These are phyloP conservation scores for Candida sanyaensis DNA, from an alignment of 1,139 yeast genomes.

Conservation along the genomic window DNA sequence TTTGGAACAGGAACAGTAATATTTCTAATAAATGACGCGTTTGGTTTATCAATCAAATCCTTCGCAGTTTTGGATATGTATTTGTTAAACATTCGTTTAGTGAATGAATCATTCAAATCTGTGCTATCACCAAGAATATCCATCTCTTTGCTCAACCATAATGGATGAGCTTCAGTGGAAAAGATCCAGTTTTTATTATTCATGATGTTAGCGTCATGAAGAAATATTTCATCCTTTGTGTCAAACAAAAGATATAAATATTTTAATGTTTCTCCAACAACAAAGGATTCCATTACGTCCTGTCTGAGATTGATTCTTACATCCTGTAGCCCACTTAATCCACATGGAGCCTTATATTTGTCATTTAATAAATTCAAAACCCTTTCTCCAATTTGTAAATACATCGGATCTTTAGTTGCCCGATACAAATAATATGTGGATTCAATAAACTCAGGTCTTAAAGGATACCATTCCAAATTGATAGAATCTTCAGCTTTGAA, in stretches of 20 bases:
- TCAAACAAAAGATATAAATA: constrained; percentile 83
- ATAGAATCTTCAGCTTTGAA: constrained; percentile 30
- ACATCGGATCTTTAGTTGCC: constrained; percentile 87
- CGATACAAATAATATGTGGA: constrained; percentile 81
- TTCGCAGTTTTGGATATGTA: neutral
- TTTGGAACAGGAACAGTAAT: constrained; percentile 18
- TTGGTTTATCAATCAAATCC: constrained; percentile 5
- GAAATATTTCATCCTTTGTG: constrained; percentile 56
- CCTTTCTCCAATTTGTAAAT: constrained; percentile 70
- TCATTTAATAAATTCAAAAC: constrained; percentile 56
- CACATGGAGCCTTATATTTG: constrained; percentile 65
- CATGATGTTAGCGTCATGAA: constrained; percentile 30
- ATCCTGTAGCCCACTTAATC: constrained; percentile 78
- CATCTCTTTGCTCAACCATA: constrained; percentile 56
- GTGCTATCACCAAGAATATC: constrained; percentile 5
- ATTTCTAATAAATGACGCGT: constrained; percentile 18
- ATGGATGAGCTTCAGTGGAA: constrained; percentile 93
- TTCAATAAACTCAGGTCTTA: constrained; percentile 89
- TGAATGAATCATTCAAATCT: neutral
- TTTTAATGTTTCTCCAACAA: constrained; percentile 81
- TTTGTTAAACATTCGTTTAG: neutral
- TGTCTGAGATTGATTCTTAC: constrained; percentile 63
- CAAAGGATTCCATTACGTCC: constrained; percentile 91
- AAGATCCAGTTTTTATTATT: constrained; percentile 62
- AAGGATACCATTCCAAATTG: constrained; percentile 84